phyloP scores from a whole-genome alignment of 169 alveolate genomes.

The Cryptosporidium muris region DNA sequence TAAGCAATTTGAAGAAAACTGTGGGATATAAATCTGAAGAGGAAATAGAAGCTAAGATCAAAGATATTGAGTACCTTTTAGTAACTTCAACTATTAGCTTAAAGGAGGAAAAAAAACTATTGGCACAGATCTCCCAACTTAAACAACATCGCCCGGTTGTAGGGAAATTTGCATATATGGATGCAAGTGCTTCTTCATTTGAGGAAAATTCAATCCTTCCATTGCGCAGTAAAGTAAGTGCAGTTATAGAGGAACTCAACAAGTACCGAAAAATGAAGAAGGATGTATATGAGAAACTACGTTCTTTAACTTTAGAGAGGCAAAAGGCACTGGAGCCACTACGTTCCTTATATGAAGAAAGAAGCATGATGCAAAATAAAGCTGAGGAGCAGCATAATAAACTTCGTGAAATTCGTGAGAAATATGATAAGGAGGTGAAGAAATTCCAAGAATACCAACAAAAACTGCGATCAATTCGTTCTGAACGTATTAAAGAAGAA shows the following conservation, averaged over 20 bases:
- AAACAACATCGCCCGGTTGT: conserved; percentile 66
- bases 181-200: conserved; percentile 68
- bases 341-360: conserved; percentile 62
- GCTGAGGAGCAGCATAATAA: conserved; percentile 55
- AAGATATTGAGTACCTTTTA: conserved; percentile 61
- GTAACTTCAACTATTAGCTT: conserved; percentile 65
- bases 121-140: conserved; percentile 59
- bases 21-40: conserved; percentile 70
- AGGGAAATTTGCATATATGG: conserved; percentile 65
- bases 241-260: conserved; percentile 63
- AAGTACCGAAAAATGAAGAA: conserved; percentile 52
- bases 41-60: conserved; percentile 59
- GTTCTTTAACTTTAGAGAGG: conserved; percentile 43
- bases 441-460: conserved; percentile 46
- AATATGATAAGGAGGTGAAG: conserved; percentile 63
- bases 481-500: conserved; percentile 56
- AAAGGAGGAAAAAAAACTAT: conserved; percentile 50
- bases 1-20: conserved; percentile 42
- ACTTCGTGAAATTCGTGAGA: conserved; percentile 53
- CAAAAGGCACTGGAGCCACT: conserved; percentile 71
- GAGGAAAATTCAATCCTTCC: conserved; percentile 66
- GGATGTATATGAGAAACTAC: conserved; percentile 56
- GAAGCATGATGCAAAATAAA: conserved; percentile 64
- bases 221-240: conserved; percentile 38
- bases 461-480: conserved; percentile 31